phyloP scores from a whole-genome alignment of 805 yeast species.

The Kluyveromyces siamensis region DNA sequence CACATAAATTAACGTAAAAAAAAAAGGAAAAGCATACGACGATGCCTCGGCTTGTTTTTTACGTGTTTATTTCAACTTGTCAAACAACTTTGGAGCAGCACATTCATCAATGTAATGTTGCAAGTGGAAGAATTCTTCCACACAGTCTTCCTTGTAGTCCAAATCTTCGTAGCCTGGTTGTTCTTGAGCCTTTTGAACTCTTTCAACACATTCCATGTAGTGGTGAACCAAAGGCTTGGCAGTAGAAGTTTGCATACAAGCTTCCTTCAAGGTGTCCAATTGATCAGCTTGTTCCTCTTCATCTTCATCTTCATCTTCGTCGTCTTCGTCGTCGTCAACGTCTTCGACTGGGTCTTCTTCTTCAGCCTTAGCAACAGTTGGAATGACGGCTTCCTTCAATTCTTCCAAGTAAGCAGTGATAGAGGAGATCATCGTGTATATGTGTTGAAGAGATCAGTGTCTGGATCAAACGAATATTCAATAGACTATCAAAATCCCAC shows the following conservation, averaged over 20 bases:
- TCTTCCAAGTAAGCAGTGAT: slow-evolving; percentile 41
- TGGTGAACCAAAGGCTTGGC: slow-evolving; percentile 77
- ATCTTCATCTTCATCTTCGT: slow-evolving; percentile 59
- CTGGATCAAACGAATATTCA: neutral
- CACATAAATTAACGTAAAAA: neutral
- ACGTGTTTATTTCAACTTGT: slow-evolving; percentile 60
- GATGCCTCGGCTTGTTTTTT: neutral
- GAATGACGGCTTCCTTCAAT: slow-evolving; percentile 69
- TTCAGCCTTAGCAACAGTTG: slow-evolving; percentile 79
- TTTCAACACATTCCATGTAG: slow-evolving; percentile 88
- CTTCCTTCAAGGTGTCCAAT: slow-evolving; percentile 53
- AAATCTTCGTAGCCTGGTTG: slow-evolving; percentile 74
- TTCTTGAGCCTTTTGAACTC: slow-evolving; percentile 82
- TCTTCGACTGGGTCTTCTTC: slow-evolving; percentile 29
- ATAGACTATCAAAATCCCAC: neutral
- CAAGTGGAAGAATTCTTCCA: slow-evolving; percentile 95
- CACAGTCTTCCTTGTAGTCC: slow-evolving; percentile 90
- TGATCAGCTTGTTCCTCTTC: slow-evolving; percentile 64
- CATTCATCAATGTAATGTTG: slow-evolving; percentile 89
- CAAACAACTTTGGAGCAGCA: slow-evolving; percentile 83
- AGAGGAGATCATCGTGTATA: slow-evolving; percentile 26
- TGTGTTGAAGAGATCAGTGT: neutral
- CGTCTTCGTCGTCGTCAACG: slow-evolving; percentile 34
- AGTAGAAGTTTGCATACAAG: slow-evolving; percentile 57
- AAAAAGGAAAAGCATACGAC: neutral